Evolutionary conservation across 306 rosid genomes (phyloP), one percentile per base, ranked within the genome.

Genomic region (Spatholobus suberectus): DNA sequence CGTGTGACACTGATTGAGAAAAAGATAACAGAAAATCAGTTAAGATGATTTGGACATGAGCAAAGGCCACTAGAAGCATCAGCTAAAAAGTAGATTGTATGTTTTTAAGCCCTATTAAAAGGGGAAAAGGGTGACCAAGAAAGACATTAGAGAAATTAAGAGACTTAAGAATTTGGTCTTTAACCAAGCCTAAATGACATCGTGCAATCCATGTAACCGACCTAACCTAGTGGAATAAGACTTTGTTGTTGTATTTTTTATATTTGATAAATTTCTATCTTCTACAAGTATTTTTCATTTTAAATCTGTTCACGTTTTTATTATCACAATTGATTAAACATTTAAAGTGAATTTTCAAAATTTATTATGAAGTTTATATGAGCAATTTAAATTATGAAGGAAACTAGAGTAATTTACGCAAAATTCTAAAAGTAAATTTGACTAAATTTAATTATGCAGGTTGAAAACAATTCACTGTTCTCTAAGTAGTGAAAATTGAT

Each of bases 381-480:
- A 26, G 55, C 76, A 55, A 54, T 47, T 79, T 54, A 79, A 40
- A 69, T 24, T 79, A 20, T 40, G 55, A 69, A n/a, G 6, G 26
- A 68, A 79, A 24, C 44, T 23, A 23, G 32, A 24, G 43, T 10
- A 13, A 1, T 38, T 38, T 40, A 38, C 5, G 47, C 11, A 29
- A 80, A 57, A 26, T n/a, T 10, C 70, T 26, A 35, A 65, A n/a
- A 66, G 67, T 21, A 18, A 67, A 49, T 61, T 55, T 20, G 24
- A 54, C 32, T 24, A 21, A 34, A 67, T 76, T 76, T 14, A 26
- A 17, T 21, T 23, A 35, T 69, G 55, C 14, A 15, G 7, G 29
- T 44, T 13, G 20, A 62, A 73, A 81, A 73, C 35, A 34, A 20
- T 46, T 44, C 4, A 23, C 29, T 12, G 35, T 18, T 27, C 12